These are phyloP conservation scores for Chlamydomonas urium DNA, from an alignment of 139 green algal species.

Conservation along the genomic window DNA sequence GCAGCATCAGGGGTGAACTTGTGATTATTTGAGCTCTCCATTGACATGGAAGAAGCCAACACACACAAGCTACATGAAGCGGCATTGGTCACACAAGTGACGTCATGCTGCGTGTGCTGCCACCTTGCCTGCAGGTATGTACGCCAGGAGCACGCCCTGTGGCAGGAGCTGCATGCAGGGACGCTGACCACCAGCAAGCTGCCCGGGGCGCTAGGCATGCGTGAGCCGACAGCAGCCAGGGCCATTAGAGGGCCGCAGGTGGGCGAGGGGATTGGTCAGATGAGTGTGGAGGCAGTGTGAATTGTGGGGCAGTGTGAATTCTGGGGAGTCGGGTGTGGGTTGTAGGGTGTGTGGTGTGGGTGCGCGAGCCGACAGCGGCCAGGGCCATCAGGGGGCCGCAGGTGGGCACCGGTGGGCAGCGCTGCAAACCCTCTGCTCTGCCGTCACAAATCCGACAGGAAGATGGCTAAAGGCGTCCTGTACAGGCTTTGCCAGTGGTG, in stretches of 20 bases:
- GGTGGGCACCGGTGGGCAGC: too few species aligned
- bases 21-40: too few species aligned
- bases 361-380: too few species aligned
- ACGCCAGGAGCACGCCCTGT: constrained; percentile 48
- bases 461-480: too few species aligned
- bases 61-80: too few species aligned
- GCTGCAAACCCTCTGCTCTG: too few species aligned
- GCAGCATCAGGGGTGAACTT: not conserved
- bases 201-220: constrained; percentile 55
- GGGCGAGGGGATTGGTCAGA: not conserved
- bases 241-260: constrained; percentile 20
- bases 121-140: constrained; percentile 32
- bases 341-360: not conserved
- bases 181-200: constrained; percentile 53
- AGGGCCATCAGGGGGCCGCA: not conserved
- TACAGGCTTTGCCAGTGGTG: too few species aligned
- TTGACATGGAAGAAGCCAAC: too few species aligned
- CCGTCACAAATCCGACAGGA: too few species aligned
- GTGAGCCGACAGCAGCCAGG: constrained; percentile 32
- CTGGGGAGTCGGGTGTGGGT: not conserved
- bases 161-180: constrained; percentile 52
- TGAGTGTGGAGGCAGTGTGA: not conserved
- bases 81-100: not conserved
- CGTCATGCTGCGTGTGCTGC: not conserved
- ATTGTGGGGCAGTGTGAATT: not conserved